Evolutionary conservation across 331 rosid genomes (phyloP), one percentile per base, ranked within the genome.

Genomic region (Saraca asoca): DNA sequence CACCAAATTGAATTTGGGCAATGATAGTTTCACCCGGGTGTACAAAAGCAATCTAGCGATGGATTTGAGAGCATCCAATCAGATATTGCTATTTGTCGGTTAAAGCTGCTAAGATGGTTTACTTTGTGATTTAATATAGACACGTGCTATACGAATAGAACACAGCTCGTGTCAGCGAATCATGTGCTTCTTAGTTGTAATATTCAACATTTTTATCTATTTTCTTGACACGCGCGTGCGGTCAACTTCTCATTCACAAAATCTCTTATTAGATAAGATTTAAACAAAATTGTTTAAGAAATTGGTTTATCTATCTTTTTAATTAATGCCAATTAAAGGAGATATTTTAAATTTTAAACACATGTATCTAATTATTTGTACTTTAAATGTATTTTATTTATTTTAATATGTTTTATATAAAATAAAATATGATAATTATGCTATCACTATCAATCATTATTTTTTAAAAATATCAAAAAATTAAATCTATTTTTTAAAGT

Each of bases 11-110:
- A 42, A 55, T 12, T 64, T 8, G 6, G 33, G 42, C 12, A 12
- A 0, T 31, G 50, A 51, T 73, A 73, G 33, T 6, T 29, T 73
- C 29, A 78, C 79, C 60, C 0, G 0, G 1, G 3, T 16, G 17
- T 6, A 65, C 51, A 6, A 7, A 10, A 8, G 11, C 10, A 17
- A 9, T 35, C 14, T 35, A n/a, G 50, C 9, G 10, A 13, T 0
- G 15, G 42, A 44, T 44, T 62, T 62, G 0, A 45, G 31, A 16
- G 9, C 7, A 11, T 5, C 45, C 37, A 51, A 51, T 12, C 50
- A 38, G 31, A 15, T 33, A 14, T 3, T 9, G 46, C 2, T 10
- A 49, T 33, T 46, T 52, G 57, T 62, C 54, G 18, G 8, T 13
- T 7, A 41, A 60, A 60, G 66, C 51, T 44, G 14, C 8, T n/a